Evolutionary conservation across 2,329 filamentous ascomycete species (phyloP).

Genomic region (Mycocentrospora acerina): DNA sequence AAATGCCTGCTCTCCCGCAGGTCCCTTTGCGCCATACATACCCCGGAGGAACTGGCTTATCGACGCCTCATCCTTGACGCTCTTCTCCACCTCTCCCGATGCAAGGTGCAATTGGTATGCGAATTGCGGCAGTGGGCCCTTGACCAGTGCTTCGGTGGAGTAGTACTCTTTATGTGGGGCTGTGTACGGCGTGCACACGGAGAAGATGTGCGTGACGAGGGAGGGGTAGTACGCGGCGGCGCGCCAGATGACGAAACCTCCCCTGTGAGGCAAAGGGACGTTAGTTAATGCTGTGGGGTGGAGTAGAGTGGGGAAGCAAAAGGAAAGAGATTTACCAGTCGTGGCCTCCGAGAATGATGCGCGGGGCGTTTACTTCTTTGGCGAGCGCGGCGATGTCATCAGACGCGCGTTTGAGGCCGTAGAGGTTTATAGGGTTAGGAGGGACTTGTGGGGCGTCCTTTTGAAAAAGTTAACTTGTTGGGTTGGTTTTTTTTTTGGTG

Average conservation of each 20-base stretch:
- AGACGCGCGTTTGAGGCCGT: slow-evolving; percentile 68
- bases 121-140: slow-evolving; percentile 65
- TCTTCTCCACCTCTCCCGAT: slow-evolving; percentile 57
- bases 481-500: neutral
- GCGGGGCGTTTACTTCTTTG: slow-evolving; percentile 54
- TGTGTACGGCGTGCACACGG: slow-evolving; percentile 72
- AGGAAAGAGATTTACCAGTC: slow-evolving; percentile 61
- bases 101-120: slow-evolving; percentile 81
- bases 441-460: slow-evolving; percentile 54
- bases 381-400: slow-evolving; percentile 76
- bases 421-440: slow-evolving; percentile 62
- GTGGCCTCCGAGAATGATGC: slow-evolving; percentile 82
- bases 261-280: slow-evolving; percentile 52
- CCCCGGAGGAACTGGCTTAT: slow-evolving; percentile 70
- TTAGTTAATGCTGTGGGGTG: neutral
- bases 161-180: slow-evolving; percentile 57
- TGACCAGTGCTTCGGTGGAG: slow-evolving; percentile 62
- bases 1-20: slow-evolving; percentile 60
- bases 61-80: slow-evolving; percentile 56
- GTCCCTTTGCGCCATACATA: slow-evolving; percentile 67
- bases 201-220: slow-evolving; percentile 73
- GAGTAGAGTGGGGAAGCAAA: too few species aligned
- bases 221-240: slow-evolving; percentile 68
- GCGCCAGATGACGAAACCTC: slow-evolving; percentile 75
- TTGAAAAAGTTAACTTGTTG: slow-evolving; percentile 10